A percentile compares a stretch with the other conserved stretches of the same genome.
These are phyloP conservation scores for Cercospora zeina DNA, from an alignment of 2,329 filamentous ascomycete genomes.

Conservation along the genomic window DNA sequence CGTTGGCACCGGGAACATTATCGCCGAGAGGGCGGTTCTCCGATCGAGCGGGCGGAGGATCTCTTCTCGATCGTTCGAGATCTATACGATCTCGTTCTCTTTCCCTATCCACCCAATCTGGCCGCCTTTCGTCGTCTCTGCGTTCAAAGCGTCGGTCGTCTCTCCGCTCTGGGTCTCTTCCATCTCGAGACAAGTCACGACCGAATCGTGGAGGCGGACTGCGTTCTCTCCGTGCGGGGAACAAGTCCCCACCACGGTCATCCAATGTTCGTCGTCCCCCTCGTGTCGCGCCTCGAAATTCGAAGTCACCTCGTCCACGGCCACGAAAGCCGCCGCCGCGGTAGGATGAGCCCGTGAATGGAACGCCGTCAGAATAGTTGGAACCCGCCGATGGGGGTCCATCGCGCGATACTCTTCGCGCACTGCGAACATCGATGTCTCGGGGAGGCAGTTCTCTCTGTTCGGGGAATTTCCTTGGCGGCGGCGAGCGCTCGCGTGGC, in stretches of 20 bases:
- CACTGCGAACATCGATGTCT: conserved; percentile 66
- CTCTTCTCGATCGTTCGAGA: conserved; percentile 39
- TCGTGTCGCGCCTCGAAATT: conserved; percentile 49
- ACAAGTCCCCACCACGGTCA: conserved; percentile 55
- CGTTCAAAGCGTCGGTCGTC: conserved; percentile 50
- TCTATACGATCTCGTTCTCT: conserved; percentile 45
- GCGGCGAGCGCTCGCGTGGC: conserved; percentile 64
- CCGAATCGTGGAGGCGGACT: conserved; percentile 57
- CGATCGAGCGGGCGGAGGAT: conserved; percentile 34
- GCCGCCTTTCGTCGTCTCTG: conserved; percentile 46
- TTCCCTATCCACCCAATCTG: conserved; percentile 44
- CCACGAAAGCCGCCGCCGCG: conserved; percentile 40
- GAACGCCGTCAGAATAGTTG: conserved; percentile 66
- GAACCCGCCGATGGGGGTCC: conserved; percentile 72
- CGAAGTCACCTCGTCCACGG: conserved; percentile 55
- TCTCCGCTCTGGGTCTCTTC: conserved; percentile 43
- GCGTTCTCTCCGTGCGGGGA: conserved; percentile 50
- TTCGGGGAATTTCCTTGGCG: conserved; percentile 59
- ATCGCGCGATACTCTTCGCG: conserved; percentile 69
- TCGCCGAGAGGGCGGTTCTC: conserved; percentile 36
- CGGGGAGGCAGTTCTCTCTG: conserved; percentile 62
- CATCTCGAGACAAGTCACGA: conserved; percentile 46
- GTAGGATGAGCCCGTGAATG: conserved; percentile 52
- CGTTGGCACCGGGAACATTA: conserved; percentile 25
- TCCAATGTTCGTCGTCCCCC: conserved; percentile 50